Base-by-base conservation (phyloP, 2,329 filamentous ascomycete genomes). In the Ophiostoma piceae region DNA sequence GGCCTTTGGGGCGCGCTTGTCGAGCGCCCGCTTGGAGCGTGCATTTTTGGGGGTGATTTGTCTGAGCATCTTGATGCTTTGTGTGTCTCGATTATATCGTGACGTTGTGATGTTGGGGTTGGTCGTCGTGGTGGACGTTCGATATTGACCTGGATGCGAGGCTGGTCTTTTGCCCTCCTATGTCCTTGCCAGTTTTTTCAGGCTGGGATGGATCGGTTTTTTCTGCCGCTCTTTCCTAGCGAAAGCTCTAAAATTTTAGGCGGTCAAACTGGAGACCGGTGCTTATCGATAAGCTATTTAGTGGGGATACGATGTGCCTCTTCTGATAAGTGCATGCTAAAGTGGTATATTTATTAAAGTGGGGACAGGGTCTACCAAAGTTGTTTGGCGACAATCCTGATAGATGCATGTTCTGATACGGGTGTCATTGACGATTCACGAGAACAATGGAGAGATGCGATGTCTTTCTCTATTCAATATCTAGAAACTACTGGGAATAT, bases 11-110 rank as follows among this genome's bases (percentile, higher is more conserved):
- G 92, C 94, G 77, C 92, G 91, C 81, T 96, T 94, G 79, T 96
- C 95, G 78, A 98, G 89, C 74, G 92, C 94, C 76, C 95, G 90
- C 85, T 97, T 97, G 71, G 93, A 95, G 84, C 95, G 93, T 75
- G 94, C 93, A 81, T 87, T 88, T 73, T 84, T 83, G 74, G 86
- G 85, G 80, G 87, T 87, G 39, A 66, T 66, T 32, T 66, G 65
- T 66, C 65, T 66, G 39, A 66, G 65, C 65, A 66, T 66, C 14
- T 26, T 66, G n/a, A 14, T 4, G 16, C 43, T 37, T 39, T 7
- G 12, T 39, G 22, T 19, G 57, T 35, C 57, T 19, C 14, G 26
- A 64, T 64, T 8, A 16, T 29, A 32, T 62, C 29, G 57, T 62
- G 22, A 35, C 57, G 16, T 35, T 57, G 26, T 11, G 16, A 8